Conservation (phyloP, 2,329 filamentous ascomycete species). For the Boeremia lycopersici region DNA sequence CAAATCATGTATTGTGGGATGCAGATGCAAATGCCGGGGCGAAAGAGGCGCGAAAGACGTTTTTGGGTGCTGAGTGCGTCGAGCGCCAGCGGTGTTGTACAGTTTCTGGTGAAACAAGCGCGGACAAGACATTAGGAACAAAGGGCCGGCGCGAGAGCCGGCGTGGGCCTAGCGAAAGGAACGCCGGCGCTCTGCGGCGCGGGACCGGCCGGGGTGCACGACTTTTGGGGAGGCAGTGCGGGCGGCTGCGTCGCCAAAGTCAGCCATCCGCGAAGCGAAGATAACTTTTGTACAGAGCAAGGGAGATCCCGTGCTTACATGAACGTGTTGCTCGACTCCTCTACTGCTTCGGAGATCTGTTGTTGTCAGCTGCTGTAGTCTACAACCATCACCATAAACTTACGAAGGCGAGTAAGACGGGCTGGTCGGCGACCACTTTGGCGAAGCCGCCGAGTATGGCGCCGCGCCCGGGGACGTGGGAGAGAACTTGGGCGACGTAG, state of each 20-base stretch:
- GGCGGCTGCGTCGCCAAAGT: slow-evolving; percentile 36
- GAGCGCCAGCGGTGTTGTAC: slow-evolving; percentile 17
- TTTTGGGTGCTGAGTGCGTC: slow-evolving; percentile 18
- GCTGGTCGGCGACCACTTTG: slow-evolving; percentile 54
- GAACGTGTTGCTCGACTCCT: slow-evolving; percentile 15
- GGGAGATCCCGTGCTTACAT: slow-evolving; percentile 44
- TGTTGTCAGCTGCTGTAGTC: slow-evolving; percentile 27
- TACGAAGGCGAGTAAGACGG: slow-evolving; percentile 54
- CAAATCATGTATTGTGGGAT: too few relatives aligned
- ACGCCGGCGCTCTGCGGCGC: slow-evolving; percentile 30
- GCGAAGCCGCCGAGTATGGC: slow-evolving; percentile 31
- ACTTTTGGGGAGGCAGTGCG: slow-evolving; percentile 30
- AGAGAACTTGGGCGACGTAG: slow-evolving; percentile 50
- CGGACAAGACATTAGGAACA: slow-evolving; percentile 15
- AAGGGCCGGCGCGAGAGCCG: slow-evolving; percentile 1
- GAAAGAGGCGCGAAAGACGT: too few relatives aligned
- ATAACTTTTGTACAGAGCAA: slow-evolving; percentile 43
- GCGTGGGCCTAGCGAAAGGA: slow-evolving; percentile 49
- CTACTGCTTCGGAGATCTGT: slow-evolving; percentile 45
- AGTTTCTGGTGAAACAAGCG: slow-evolving; percentile 12
- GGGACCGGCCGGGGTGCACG: slow-evolving; percentile 22
- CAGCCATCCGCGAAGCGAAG: slow-evolving; percentile 39
- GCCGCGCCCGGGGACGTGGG: slow-evolving; percentile 44
- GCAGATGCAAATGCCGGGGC: too few relatives aligned
- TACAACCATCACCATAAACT: slow-evolving; percentile 44